Conservation (phyloP, 768 basidiomycete genomes). For the Pulveroboletus frians region DNA sequence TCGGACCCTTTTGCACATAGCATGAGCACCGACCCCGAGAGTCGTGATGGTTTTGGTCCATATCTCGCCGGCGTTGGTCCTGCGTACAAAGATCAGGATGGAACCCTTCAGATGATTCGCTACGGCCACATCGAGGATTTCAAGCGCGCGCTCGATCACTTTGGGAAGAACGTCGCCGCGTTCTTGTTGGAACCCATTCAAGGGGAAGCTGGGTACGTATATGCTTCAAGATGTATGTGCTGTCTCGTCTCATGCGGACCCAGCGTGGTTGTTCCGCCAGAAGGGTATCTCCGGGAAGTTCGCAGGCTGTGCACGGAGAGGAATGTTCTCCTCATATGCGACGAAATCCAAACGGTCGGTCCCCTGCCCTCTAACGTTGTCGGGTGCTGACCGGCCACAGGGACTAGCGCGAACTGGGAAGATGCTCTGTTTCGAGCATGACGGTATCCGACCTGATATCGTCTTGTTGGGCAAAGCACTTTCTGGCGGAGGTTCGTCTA, state of each 20-base stretch:
- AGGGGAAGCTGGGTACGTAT: slow-evolving; percentile 91
- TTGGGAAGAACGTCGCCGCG: slow-evolving; percentile 82
- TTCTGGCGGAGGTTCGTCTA: slow-evolving; percentile 78
- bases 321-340: slow-evolving; percentile 94
- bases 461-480: slow-evolving; percentile 94
- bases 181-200: slow-evolving; percentile 98
- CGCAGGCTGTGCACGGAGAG: slow-evolving; percentile 85
- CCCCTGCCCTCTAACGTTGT: background rate
- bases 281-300: slow-evolving; percentile 76
- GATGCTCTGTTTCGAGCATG: slow-evolving; percentile 88
- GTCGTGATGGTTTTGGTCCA: slow-evolving; percentile 84
- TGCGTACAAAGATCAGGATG: slow-evolving; percentile 51
- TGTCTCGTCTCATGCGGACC: background rate
- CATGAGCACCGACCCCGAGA: slow-evolving; percentile 94
- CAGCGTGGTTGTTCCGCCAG: slow-evolving; percentile 88
- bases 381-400: slow-evolving; percentile 30
- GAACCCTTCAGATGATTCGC: slow-evolving; percentile 55
- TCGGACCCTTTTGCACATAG: slow-evolving; percentile 34
- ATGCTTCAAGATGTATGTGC: background rate
- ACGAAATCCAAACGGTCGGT: slow-evolving; percentile 92
- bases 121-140: slow-evolving; percentile 82
- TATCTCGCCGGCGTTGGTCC: slow-evolving; percentile 86
- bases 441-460: slow-evolving; percentile 84
- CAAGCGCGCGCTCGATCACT: slow-evolving; percentile 69
- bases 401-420: slow-evolving; percentile 92